Base-by-base conservation (phyloP, 768 basidiomycete species). In the Mycena vitilis region DNA sequence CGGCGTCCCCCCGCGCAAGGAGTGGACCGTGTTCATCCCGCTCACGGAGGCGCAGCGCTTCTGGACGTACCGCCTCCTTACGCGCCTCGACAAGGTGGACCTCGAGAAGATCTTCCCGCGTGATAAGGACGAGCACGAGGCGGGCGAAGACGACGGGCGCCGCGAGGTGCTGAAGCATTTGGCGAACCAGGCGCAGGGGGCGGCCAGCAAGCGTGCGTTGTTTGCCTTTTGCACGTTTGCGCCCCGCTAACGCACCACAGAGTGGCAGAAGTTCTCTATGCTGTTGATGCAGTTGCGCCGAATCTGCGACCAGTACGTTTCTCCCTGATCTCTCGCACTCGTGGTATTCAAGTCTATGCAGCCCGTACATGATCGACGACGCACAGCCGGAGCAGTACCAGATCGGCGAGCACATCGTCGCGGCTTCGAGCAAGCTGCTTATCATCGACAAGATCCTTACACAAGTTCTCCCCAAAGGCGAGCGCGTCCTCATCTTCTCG, bases 221-320 rank as follows among this genome's bases (percentile, higher is more conserved):
- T 30, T 30, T 59, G 4, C 8, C 40, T 60, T 20, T 42, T 42
- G 16, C 61, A 23, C 47, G 45, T 11, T 67, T 20, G 15, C 49
- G 10, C 5, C 15, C 37, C 13, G 48, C 23, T 70, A 12, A 30
- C 11, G 1, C 22, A 60, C 30, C 18, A n/a, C 65, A 88, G 87
- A 81, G 60, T 89, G 86, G 83, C 83, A 78, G 63, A 84, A 83
- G 67, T 79, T 89, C 51, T 88, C 88, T 85, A 91, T 90, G 75
- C 80, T 92, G n/a, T 75, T 93, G 53, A 85, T 92, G 82, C 91
- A 92, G 76, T 80, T 93, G 13, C 84, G 91, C 52, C 86, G 87
- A 81, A 85, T 91, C 55, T 92, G 91, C 76, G 89, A 91, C 73
- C 91, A 92, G 86, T 88, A 70, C 38, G 87, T 74, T 4, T 18